These are phyloP conservation scores for Blastomyces percursus DNA, from an alignment of 2,329 filamentous ascomycete genomes.

Conservation along the genomic window DNA sequence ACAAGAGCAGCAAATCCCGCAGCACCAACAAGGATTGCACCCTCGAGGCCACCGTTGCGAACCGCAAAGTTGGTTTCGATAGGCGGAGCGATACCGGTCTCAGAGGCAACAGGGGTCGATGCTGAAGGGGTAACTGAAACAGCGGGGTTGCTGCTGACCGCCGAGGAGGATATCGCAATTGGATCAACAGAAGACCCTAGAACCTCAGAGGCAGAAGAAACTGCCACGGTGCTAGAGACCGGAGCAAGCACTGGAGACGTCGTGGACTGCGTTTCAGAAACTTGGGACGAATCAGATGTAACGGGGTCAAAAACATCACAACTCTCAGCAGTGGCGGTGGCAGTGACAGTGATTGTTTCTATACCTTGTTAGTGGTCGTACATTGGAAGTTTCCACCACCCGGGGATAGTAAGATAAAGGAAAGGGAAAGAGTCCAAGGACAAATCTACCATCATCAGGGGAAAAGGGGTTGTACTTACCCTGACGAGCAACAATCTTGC, in stretches of 20 bases:
- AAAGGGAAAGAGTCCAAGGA: not conserved
- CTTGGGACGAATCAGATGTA: not conserved
- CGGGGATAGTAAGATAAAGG: not conserved
- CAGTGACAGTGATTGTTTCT: slow-evolving; percentile 5
- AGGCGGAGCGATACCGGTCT: not conserved
- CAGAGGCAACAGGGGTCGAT: not conserved
- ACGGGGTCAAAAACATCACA: not conserved
- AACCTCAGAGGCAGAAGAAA: not conserved
- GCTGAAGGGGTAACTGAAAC: not conserved
- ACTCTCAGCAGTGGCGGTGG: not conserved
- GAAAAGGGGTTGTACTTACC: not conserved
- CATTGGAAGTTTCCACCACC: not conserved
- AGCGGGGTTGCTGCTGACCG: not conserved
- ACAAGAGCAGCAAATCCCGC: slow-evolving; percentile 10
- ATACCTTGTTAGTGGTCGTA: not conserved
- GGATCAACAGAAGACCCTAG: not conserved
- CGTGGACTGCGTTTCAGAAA: not conserved
- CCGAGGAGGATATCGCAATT: not conserved
- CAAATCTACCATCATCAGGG: not conserved
- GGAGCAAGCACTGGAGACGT: not conserved
- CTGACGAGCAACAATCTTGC: not conserved
- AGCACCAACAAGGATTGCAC: slow-evolving; percentile 5
- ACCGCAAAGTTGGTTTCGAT: not conserved
- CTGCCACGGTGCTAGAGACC: not conserved
- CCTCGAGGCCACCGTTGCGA: slow-evolving; percentile 2